Conservation (phyloP, 73 alveolate genomes). For the Blepharisma stoltei region DNA sequence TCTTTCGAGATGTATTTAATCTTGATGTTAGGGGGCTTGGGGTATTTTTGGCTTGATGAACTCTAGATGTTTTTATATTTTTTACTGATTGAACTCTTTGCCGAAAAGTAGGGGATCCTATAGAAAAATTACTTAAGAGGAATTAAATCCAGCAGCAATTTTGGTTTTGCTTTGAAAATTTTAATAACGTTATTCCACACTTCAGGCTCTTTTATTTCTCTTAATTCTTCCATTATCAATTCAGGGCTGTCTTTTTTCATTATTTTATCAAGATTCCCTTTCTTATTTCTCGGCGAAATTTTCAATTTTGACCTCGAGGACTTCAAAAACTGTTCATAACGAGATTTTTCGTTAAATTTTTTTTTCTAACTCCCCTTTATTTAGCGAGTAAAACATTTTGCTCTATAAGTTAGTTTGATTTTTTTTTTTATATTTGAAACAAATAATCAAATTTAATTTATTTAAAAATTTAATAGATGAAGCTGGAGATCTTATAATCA, state of each 20-base stretch:
- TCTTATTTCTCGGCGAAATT: neutral
- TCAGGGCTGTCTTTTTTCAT: neutral
- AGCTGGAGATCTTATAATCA: too few relatives aligned
- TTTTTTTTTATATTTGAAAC: too few relatives aligned
- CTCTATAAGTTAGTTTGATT: too few relatives aligned
- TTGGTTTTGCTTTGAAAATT: neutral
- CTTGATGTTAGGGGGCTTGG: neutral
- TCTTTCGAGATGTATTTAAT: neutral
- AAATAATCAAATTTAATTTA: too few relatives aligned
- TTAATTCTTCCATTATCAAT: neutral
- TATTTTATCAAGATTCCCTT: neutral
- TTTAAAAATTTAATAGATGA: too few relatives aligned
- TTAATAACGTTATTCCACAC: neutral
- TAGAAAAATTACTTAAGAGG: constrained; percentile 4
- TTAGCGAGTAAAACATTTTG: too few relatives aligned
- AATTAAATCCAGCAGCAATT: neutral
- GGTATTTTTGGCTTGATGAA: neutral
- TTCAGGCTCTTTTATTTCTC: neutral
- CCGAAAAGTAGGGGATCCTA: neutral
- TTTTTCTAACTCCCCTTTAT: too few relatives aligned
- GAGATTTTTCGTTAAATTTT: too few relatives aligned
- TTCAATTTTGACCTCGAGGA: too few relatives aligned
- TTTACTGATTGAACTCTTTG: too few relatives aligned
- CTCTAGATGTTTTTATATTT: too few relatives aligned
- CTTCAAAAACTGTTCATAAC: too few relatives aligned